These are phyloP conservation scores for Catharanthus roseus DNA, from an alignment of 257 asterid genomes.

Conservation along the genomic window DNA sequence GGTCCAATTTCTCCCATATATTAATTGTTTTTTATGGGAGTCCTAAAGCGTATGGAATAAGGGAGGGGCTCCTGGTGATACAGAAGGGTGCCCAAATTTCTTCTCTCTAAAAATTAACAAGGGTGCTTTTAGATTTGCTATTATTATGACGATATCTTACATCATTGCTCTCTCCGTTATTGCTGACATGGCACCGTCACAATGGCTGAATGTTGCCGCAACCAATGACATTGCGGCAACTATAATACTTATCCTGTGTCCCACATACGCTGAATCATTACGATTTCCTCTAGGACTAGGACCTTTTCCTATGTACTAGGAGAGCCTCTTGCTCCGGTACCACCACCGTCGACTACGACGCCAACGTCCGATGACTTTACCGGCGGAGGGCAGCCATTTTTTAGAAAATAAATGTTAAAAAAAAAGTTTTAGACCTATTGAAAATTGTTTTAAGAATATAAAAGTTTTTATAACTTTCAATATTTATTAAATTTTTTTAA, in stretches of 20 bases:
- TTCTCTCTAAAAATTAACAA: neutral
- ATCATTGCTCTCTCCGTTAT: slow-evolving; percentile 26
- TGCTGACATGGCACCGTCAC: slow-evolving; percentile 26
- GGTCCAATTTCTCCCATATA: too few species aligned
- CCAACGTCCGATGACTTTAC: too few species aligned
- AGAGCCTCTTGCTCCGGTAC: too few species aligned
- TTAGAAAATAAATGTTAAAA: too few species aligned
- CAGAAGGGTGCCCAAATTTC: neutral
- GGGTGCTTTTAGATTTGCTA: slow-evolving; percentile 9
- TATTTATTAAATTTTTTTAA: too few species aligned
- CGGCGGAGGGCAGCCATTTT: too few species aligned
- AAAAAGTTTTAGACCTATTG: too few species aligned
- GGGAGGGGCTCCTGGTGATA: slow-evolving; percentile 6
- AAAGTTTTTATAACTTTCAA: too few species aligned
- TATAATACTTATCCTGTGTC: slow-evolving; percentile 26
- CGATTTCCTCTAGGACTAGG: slow-evolving; percentile 7
- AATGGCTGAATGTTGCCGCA: slow-evolving; percentile 33
- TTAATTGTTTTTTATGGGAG: too few species aligned
- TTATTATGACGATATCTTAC: slow-evolving; percentile 29
- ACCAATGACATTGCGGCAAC: slow-evolving; percentile 54
- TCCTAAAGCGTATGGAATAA: slow-evolving; percentile 5
- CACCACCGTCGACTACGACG: too few species aligned
- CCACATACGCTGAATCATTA: slow-evolving; percentile 20
- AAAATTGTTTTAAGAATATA: too few species aligned
- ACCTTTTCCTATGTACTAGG: slow-evolving; percentile 4